These are phyloP conservation scores for Trichoderma asperelloides DNA, from an alignment of 495 filamentous ascomycete genomes.

Conservation along the genomic window DNA sequence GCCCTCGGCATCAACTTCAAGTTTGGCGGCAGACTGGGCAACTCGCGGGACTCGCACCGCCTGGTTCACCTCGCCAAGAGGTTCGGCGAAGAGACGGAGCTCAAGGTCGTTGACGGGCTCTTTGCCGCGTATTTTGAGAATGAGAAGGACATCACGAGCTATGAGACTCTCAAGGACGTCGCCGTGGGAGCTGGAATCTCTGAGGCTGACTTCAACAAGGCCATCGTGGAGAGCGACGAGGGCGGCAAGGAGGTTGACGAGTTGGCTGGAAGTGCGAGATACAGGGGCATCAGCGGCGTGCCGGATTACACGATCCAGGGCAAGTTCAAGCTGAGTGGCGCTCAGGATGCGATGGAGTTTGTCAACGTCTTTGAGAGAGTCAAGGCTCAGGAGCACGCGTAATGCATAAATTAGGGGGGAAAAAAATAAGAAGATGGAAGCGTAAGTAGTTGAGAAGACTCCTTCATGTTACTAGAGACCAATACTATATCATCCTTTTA, in stretches of 20 bases:
- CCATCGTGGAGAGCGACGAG: slow-evolving; percentile 1
- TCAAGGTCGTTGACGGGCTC: slow-evolving; percentile 51
- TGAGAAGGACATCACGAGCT: slow-evolving; percentile 65
- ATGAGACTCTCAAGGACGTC: slow-evolving; percentile 20
- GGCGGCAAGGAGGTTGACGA: background rate
- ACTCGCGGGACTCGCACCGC: slow-evolving; percentile 67
- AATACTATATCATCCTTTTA: too few relatives aligned
- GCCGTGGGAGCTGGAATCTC: background rate
- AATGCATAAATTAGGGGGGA: background rate
- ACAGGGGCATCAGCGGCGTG: slow-evolving; percentile 1
- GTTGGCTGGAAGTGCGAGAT: background rate
- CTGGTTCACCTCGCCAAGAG: slow-evolving; percentile 61
- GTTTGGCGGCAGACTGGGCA: slow-evolving; percentile 66
- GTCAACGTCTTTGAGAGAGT: slow-evolving; percentile 1
- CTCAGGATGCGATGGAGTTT: slow-evolving; percentile 1
- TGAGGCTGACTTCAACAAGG: background rate
- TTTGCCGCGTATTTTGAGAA: slow-evolving; percentile 72
- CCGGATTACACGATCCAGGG: slow-evolving; percentile 4
- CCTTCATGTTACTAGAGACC: background rate
- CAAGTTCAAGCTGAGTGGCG: background rate
- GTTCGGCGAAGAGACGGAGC: slow-evolving; percentile 46
- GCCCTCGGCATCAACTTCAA: slow-evolving; percentile 63
- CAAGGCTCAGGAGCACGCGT: background rate
- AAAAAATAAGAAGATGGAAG: background rate
- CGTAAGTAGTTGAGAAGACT: too few relatives aligned